Conservation (phyloP, 1,284 basidiomycete genomes). For the Singerocomus rubriflavus region DNA sequence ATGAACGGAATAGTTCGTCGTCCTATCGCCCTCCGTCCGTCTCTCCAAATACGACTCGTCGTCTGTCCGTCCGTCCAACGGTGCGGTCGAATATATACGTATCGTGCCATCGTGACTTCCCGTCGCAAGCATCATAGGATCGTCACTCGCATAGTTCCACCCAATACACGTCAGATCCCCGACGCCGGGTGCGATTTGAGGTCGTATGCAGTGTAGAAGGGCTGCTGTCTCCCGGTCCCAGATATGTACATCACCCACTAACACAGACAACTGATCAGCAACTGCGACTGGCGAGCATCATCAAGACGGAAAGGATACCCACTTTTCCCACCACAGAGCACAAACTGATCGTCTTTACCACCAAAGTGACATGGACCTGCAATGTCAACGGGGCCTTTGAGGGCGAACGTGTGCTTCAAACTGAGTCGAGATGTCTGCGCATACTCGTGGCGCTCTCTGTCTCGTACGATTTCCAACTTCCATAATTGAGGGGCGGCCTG, state of each 20-base stretch:
- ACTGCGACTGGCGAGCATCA: not conserved
- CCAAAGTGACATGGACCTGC: constrained; percentile 79
- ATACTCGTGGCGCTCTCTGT: constrained; percentile 38
- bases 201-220: constrained; percentile 61
- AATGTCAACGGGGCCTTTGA: constrained; percentile 65
- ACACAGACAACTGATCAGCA: constrained; percentile 8
- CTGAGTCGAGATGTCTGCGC: constrained; percentile 47
- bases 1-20: constrained; percentile 27
- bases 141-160: constrained; percentile 65
- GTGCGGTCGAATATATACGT: constrained; percentile 58
- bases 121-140: constrained; percentile 77
- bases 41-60: constrained; percentile 27
- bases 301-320: constrained; percentile 9
- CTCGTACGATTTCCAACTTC: constrained; percentile 66
- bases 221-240: constrained; percentile 77
- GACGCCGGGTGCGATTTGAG: constrained; percentile 40
- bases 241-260: constrained; percentile 78
- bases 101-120: constrained; percentile 74
- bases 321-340: constrained; percentile 76
- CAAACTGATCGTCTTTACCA: constrained; percentile 70
- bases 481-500: constrained; percentile 79
- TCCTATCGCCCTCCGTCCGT: constrained; percentile 27
- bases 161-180: constrained; percentile 74
- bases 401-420: constrained; percentile 67
- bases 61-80: constrained; percentile 22